Base-by-base conservation (phyloP, 2,329 filamentous ascomycete genomes). In the Raffaelea albimanens region DNA sequence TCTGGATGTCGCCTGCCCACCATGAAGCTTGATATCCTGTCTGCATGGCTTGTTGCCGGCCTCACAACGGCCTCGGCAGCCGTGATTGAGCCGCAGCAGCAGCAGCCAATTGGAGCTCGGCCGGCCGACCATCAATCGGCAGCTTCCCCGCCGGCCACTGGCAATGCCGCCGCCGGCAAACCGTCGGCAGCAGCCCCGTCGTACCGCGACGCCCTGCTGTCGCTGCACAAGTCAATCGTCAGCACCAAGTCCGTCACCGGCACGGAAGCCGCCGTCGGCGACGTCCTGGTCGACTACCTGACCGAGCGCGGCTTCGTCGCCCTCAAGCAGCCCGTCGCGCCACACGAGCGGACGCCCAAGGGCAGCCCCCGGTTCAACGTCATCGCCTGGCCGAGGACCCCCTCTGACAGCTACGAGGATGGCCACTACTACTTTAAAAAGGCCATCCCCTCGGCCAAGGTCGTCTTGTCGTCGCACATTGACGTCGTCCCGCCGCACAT, bases 381-480 rank as follows among this genome's bases (percentile, higher is more conserved):
- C 43, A 69, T 90, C 38, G 89, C 89, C 2, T 88, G 71, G 72
- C 69, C 66, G 1, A 64, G 77, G 51, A 65, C 69, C 34, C 34
- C 18, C 16, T 69, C 72, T 34, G 33, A 10, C 18, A 9, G 20
- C 3, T 13, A 5, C 21, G 41, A 19, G 3, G 10, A 4, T 4
- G 22, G 5, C 21, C n/a, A n/a, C n/a, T n/a, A n/a, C n/a, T n/a
- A n/a, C n/a, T n/a, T n/a, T n/a, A n/a, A n/a, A n/a, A n/a, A n/a
- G n/a, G 11, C 5, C 21, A 9, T 21, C 16, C 33, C 40, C 0
- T 29, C 50, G 10, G 75, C 81, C 2, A 73, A 72, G 31, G 69
- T 87, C 11, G 68, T 88, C n/a, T 64, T 90, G 2, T 82, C 82
- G 1, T 89, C 83, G 48, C 89, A 95, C 62, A 91, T 95, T 57